Conservation (phyloP, 2,329 filamentous ascomycete genomes). For the Penicillium brasilianum region DNA sequence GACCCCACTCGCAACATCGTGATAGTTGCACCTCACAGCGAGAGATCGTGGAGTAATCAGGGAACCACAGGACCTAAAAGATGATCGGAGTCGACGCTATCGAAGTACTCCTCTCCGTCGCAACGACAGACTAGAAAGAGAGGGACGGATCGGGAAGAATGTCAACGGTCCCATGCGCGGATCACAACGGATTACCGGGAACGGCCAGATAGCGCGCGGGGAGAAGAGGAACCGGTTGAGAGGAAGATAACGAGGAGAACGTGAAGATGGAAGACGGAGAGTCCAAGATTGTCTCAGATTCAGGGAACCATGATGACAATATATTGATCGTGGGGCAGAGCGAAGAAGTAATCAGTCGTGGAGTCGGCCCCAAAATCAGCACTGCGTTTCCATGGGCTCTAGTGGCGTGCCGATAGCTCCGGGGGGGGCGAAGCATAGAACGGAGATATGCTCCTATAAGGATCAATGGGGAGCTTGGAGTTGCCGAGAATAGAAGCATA, state of each 20-base stretch:
- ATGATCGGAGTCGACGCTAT: constrained; percentile 2
- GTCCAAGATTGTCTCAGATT: background rate
- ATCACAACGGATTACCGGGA: constrained; percentile 25
- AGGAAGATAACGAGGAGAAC: constrained; percentile 4
- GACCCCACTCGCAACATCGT: constrained; percentile 50
- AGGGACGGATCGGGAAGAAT: constrained; percentile 35
- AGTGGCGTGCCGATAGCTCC: constrained; percentile 20
- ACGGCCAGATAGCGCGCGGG: constrained; percentile 25
- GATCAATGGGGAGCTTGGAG: background rate
- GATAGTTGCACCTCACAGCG: background rate
- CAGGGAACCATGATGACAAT: background rate
- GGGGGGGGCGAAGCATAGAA: constrained; percentile 8
- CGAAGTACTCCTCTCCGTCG: background rate
- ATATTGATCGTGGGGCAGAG: background rate
- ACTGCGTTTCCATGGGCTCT: constrained; percentile 19
- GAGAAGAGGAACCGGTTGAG: constrained; percentile 7
- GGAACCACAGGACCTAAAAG: background rate
- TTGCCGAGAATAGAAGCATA: background rate
- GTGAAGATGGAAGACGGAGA: background rate
- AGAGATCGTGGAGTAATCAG: background rate
- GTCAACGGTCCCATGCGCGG: constrained; percentile 33
- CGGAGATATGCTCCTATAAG: background rate
- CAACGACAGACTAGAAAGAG: constrained; percentile 10
- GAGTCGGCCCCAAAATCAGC: background rate
- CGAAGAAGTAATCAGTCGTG: background rate